These are phyloP conservation scores for Cyberlindnera maritima DNA, from an alignment of 805 yeast species.

Conservation along the genomic window DNA sequence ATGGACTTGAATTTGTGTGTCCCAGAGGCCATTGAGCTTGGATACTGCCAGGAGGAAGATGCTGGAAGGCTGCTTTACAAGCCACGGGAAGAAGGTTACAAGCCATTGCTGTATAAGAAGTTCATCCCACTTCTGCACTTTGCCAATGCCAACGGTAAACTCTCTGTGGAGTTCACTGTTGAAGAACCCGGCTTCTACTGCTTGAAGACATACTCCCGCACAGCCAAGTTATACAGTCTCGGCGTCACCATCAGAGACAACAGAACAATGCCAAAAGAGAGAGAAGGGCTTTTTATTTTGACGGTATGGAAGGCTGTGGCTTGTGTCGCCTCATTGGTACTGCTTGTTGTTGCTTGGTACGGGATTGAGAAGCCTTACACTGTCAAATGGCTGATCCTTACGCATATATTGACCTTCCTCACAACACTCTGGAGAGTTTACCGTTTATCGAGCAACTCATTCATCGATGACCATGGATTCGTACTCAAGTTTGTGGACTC, in stretches of 20 bases:
- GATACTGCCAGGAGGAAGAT: background rate
- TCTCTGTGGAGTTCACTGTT: background rate
- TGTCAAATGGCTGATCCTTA: background rate
- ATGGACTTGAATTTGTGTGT: background rate
- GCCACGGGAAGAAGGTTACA: background rate
- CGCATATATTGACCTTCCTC: background rate
- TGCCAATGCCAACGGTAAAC: no score
- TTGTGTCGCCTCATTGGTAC: background rate
- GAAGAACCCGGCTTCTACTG: slow-evolving; percentile 4
- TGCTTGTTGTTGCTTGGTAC: background rate
- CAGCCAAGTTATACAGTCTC: background rate
- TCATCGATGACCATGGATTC: background rate
- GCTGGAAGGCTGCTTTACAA: background rate
- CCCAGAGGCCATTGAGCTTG: background rate
- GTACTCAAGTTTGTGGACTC: background rate
- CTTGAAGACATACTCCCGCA: background rate
- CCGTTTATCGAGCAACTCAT: background rate
- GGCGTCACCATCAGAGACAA: background rate
- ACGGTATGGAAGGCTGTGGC: no score
- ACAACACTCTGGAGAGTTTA: background rate
- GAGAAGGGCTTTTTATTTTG: background rate
- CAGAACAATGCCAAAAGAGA: background rate
- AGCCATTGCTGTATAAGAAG: background rate
- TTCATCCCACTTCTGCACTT: background rate
- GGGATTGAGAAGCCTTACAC: background rate